Conservation (phyloP, 306 rosid genomes). For the Fagus crenata region DNA sequence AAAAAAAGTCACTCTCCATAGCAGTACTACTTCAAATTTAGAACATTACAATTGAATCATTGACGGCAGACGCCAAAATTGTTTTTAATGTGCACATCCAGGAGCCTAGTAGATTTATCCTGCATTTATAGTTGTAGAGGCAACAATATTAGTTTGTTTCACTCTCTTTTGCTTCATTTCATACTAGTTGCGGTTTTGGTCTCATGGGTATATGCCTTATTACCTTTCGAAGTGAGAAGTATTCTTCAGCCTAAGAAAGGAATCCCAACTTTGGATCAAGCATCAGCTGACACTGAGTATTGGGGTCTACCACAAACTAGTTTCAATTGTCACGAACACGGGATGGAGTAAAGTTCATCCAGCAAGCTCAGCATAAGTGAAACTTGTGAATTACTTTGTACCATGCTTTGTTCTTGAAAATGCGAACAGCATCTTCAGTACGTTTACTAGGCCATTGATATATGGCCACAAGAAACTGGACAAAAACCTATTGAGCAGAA, state of each 20-base stretch:
- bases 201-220: neutral
- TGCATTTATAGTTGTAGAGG: too few relatives aligned
- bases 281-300: neutral
- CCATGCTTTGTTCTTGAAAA: neutral
- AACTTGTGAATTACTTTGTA: neutral
- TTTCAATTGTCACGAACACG: neutral
- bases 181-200: too few relatives aligned
- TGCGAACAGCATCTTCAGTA: neutral
- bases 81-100: too few relatives aligned
- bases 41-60: too few relatives aligned
- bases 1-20: neutral
- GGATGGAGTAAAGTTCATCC: neutral
- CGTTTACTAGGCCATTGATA: neutral
- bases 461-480: neutral
- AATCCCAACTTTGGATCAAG: neutral
- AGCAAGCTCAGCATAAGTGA: neutral
- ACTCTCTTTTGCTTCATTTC: too few relatives aligned
- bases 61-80: too few relatives aligned
- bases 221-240: neutral
- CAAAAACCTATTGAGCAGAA: conserved; percentile 11
- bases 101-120: too few relatives aligned
- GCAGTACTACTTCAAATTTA: too few relatives aligned
- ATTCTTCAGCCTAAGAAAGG: neutral
- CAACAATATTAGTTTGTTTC: too few relatives aligned
- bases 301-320: conserved; percentile 1